Evolutionary conservation across 768 basidiomycete species (phyloP).

Genomic region (Phlebiopsis flavidoalba): DNA sequence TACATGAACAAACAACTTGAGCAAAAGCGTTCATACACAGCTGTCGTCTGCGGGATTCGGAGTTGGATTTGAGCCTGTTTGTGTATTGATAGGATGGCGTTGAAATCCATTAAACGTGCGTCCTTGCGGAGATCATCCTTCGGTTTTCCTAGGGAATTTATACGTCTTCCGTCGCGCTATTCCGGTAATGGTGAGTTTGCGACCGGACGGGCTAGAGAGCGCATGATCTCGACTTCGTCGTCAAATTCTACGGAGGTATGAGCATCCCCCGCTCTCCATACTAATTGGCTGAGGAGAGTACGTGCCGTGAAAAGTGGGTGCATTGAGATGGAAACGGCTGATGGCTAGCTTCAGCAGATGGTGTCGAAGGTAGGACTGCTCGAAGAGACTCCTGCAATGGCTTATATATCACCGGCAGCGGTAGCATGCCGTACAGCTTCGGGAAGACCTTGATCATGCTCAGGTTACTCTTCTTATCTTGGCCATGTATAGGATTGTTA

Average conservation of each 20-base stretch:
- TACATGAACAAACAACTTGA: not conserved
- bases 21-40: slow-evolving; percentile 50
- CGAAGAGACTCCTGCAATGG: slow-evolving; percentile 93
- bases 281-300: not conserved
- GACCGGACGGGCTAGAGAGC: slow-evolving; percentile 84
- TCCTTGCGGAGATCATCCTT: slow-evolving; percentile 98
- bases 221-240: slow-evolving; percentile 89
- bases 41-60: slow-evolving; percentile 86
- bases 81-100: slow-evolving; percentile 96
- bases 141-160: slow-evolving; percentile 92
- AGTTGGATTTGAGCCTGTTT: slow-evolving; percentile 90
- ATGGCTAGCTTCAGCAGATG: slow-evolving; percentile 54
- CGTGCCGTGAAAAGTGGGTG: slow-evolving; percentile 75
- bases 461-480: slow-evolving; percentile 32
- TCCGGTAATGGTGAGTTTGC: slow-evolving; percentile 85
- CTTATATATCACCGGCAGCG: slow-evolving; percentile 67
- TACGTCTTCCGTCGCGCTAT: slow-evolving; percentile 76
- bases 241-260: slow-evolving; percentile 48
- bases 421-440: slow-evolving; percentile 49
- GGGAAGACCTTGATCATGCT: slow-evolving; percentile 54
- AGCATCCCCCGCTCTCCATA: no score
- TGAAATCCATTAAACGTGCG: slow-evolving; percentile 96
- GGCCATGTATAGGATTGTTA: slow-evolving; percentile 39
- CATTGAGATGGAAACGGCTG: slow-evolving; percentile 75
- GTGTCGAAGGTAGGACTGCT: slow-evolving; percentile 77